These are phyloP conservation scores for Taphrina confusa DNA, from an alignment of 1,139 yeast species.

Conservation along the genomic window DNA sequence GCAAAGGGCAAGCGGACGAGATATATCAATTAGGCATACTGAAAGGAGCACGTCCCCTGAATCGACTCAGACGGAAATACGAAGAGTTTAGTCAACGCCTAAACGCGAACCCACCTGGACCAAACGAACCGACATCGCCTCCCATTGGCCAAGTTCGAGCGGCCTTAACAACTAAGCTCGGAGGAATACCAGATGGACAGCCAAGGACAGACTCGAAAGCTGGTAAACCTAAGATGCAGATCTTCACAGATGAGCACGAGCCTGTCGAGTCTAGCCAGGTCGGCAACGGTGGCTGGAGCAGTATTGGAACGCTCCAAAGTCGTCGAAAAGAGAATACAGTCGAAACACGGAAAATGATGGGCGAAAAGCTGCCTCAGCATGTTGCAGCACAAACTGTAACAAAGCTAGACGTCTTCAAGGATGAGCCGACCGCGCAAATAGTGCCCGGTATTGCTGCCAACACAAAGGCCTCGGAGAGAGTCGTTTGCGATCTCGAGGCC, in stretches of 20 bases:
- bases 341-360: conserved; percentile 50
- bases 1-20: conserved; percentile 61
- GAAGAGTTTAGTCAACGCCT: conserved; percentile 53
- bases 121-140: conserved; percentile 20
- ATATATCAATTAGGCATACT: conserved; percentile 65
- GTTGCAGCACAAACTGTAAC: neutral
- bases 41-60: conserved; percentile 63
- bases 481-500: conserved; percentile 54
- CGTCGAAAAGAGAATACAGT: conserved; percentile 67
- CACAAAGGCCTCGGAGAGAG: conserved; percentile 61
- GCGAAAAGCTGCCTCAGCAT: conserved; percentile 51
- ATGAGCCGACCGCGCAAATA: conserved; percentile 10
- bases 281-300: conserved; percentile 51
- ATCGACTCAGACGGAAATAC: conserved; percentile 56
- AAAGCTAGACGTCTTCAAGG: conserved; percentile 18
- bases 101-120: conserved; percentile 41
- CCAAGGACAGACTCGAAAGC: conserved; percentile 31
- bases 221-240: conserved; percentile 41
- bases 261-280: conserved; percentile 39
- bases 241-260: conserved; percentile 46
- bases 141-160: conserved; percentile 37
- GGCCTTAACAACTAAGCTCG: conserved; percentile 40
- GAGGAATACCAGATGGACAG: conserved; percentile 31
- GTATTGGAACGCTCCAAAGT: conserved; percentile 55
- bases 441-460: no score